A percentile compares a stretch with the other conserved stretches of the same genome.
Evolutionary conservation across 495 filamentous ascomycete genomes (phyloP).

Genomic region (Penicillium goetzii): DNA sequence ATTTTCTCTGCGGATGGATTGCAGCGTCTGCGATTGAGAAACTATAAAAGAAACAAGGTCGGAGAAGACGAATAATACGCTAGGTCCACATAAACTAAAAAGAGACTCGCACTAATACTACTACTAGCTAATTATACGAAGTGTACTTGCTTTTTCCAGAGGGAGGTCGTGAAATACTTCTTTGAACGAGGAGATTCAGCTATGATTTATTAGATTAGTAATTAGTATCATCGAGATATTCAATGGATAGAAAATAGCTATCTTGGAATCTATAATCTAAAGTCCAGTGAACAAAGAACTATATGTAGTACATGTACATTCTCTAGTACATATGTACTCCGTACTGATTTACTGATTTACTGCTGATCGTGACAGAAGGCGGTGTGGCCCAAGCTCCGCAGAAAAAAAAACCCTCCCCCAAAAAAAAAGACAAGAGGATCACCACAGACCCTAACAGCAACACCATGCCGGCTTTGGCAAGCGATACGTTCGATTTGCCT

Average conservation of each 20-base stretch:
- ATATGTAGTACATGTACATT: background rate
- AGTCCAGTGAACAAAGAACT: too few relatives aligned
- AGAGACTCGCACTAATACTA: background rate
- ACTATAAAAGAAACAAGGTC: background rate
- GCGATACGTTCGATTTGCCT: constrained; percentile 55
- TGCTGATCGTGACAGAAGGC: constrained; percentile 1
- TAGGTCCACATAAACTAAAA: background rate
- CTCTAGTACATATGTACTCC: background rate
- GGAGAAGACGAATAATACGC: background rate
- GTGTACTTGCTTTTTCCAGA: constrained; percentile 3
- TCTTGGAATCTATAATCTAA: background rate
- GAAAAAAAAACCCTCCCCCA: constrained; percentile 10
- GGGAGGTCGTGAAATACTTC: background rate
- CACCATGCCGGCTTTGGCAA: constrained; percentile 48
- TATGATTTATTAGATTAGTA: background rate
- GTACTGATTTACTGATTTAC: background rate
- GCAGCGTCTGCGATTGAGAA: background rate
- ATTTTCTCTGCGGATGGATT: background rate
- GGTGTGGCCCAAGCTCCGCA: constrained; percentile 8
- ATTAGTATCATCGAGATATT: background rate
- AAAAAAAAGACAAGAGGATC: constrained; percentile 11
- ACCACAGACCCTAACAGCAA: background rate
- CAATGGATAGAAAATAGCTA: background rate
- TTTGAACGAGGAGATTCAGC: background rate
- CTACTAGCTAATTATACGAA: background rate